Conservation (phyloP, 257 asterid species). For the Primulina eburnea region DNA sequence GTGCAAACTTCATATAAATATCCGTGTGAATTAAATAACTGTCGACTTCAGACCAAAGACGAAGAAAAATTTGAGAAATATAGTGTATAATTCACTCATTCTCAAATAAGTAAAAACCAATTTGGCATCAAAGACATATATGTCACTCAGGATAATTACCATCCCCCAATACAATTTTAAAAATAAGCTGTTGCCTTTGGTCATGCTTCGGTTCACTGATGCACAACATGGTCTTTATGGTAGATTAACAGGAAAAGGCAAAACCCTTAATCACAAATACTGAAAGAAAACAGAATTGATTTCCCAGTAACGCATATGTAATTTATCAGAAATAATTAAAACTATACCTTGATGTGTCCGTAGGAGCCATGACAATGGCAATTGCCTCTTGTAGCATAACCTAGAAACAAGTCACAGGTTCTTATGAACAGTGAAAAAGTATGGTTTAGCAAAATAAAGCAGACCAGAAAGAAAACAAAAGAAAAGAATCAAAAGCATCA, state of each 20-base stretch:
- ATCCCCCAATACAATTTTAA: not conserved
- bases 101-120: not conserved
- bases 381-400: slow-evolving; percentile 57
- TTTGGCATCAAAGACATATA: not conserved
- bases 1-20: not conserved
- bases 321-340: not conserved
- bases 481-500: not conserved
- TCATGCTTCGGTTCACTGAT: slow-evolving; percentile 1
- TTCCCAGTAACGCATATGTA: not conserved
- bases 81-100: not conserved
- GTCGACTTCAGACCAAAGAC: not conserved
- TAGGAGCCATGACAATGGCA: slow-evolving; percentile 68
- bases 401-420: slow-evolving; percentile 29
- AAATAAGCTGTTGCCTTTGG: not conserved
- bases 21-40: not conserved
- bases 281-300: not conserved
- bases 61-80: no score
- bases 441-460: not conserved
- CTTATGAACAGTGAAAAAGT: not conserved
- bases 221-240: not conserved
- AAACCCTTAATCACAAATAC: not conserved
- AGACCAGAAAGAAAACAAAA: not conserved
- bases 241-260: not conserved
- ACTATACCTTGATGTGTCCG: slow-evolving; percentile 33
- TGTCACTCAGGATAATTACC: not conserved